phyloP scores from a whole-genome alignment of 345 rosid genomes.

The Capsella bursapastoris region DNA sequence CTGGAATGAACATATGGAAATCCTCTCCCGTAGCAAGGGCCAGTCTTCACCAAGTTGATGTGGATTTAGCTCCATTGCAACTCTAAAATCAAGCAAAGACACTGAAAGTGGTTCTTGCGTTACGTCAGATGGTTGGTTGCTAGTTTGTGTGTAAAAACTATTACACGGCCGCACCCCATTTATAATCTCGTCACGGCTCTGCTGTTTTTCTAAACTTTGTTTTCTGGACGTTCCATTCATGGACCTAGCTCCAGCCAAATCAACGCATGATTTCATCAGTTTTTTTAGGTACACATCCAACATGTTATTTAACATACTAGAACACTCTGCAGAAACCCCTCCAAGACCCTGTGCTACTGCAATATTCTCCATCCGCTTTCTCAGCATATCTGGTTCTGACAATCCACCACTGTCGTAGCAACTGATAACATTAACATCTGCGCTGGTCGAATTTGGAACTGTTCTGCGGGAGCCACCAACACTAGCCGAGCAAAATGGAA shows the following conservation, averaged over 20 bases:
- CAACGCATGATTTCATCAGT: slow-evolving; percentile 73
- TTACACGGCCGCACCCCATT: slow-evolving; percentile 69
- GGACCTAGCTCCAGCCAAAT: slow-evolving; percentile 67
- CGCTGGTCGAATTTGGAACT: slow-evolving; percentile 46
- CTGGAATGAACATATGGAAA: slow-evolving; percentile 61
- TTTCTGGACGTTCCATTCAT: slow-evolving; percentile 46
- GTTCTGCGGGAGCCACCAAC: slow-evolving; percentile 63
- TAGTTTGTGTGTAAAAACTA: slow-evolving; percentile 60
- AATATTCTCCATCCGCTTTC: slow-evolving; percentile 79
- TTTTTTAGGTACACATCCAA: slow-evolving; percentile 81
- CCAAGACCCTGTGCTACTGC: slow-evolving; percentile 79
- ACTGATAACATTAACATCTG: slow-evolving; percentile 49
- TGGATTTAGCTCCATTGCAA: slow-evolving; percentile 94
- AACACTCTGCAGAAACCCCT: slow-evolving; percentile 82
- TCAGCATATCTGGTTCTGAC: slow-evolving; percentile 65
- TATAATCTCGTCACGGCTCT: slow-evolving; percentile 53
- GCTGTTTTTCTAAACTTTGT: slow-evolving; percentile 58
- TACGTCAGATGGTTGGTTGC: slow-evolving; percentile 50
- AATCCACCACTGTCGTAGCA: slow-evolving; percentile 71
- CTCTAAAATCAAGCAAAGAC: slow-evolving; percentile 88
- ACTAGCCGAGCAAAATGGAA: slow-evolving; percentile 76
- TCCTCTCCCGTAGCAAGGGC: slow-evolving; percentile 85
- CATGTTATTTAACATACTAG: slow-evolving; percentile 69
- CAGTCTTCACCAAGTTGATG: slow-evolving; percentile 95
- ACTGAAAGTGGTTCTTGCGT: slow-evolving; percentile 57